Evolutionary conservation across 768 basidiomycete genomes (phyloP).

Genomic region (Ramaria sp.): DNA sequence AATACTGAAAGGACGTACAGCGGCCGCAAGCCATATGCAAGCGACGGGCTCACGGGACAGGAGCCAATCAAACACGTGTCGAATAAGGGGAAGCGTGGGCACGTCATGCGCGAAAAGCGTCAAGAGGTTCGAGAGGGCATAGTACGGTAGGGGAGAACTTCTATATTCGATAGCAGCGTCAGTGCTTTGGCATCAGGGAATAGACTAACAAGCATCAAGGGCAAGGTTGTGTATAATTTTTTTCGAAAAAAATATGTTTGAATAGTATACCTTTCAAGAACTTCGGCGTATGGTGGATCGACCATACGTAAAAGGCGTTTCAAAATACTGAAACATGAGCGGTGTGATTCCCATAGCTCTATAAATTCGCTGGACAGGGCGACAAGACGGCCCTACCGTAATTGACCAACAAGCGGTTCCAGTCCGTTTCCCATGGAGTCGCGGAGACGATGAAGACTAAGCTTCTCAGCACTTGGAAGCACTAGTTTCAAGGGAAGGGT

Average conservation of each 20-base stretch:
- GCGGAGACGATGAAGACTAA: conserved; percentile 68
- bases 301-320: conserved; percentile 61
- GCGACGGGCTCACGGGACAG: conserved; percentile 73
- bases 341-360: background rate
- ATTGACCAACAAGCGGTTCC: conserved; percentile 73
- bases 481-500: conserved; percentile 56
- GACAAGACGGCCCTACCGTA: conserved; percentile 37
- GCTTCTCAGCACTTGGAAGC: conserved; percentile 50
- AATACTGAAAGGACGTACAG: conserved; percentile 38
- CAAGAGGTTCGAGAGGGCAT: conserved; percentile 80
- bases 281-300: conserved; percentile 57
- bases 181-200: too few relatives aligned
- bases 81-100: conserved; percentile 79
- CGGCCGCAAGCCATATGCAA: conserved; percentile 73
- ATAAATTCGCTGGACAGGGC: background rate
- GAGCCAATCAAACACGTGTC: conserved; percentile 87
- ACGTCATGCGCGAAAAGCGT: conserved; percentile 91
- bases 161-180: conserved; percentile 22
- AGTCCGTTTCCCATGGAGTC: conserved; percentile 84
- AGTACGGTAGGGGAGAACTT: conserved; percentile 74
- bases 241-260: background rate
- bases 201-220: background rate
- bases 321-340: conserved; percentile 42
- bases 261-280: conserved; percentile 51
- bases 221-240: background rate